Evolutionary conservation across 441 rosid genomes (phyloP).

Genomic region (Eutrema salsugineum): DNA sequence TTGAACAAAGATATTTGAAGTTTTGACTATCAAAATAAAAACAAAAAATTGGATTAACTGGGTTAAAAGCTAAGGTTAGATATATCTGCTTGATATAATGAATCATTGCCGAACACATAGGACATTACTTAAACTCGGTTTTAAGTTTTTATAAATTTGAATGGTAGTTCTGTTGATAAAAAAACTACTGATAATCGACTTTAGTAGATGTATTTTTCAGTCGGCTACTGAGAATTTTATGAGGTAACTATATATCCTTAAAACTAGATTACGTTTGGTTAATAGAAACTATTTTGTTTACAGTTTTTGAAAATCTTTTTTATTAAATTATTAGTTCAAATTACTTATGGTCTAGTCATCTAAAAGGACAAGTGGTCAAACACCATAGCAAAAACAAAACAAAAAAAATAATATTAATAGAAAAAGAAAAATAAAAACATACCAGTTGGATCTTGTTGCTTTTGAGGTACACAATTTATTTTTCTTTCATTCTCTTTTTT

Average conservation of each 20-base stretch:
- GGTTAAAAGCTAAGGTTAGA: neutral
- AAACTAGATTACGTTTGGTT: neutral
- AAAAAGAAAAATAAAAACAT: neutral
- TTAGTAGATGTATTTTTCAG: neutral
- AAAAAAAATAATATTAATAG: neutral
- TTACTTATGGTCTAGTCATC: neutral
- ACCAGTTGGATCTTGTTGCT: constrained; percentile 5
- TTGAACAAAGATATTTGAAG: too few species aligned
- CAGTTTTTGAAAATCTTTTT: neutral
- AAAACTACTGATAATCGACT: too few species aligned
- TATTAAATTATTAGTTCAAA: neutral
- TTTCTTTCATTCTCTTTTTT: neutral
- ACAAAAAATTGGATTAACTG: neutral
- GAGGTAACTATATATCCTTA: neutral
- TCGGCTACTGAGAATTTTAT: neutral
- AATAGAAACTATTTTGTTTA: neutral
- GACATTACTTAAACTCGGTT: neutral
- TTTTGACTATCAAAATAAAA: too few species aligned
- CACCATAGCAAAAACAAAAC: neutral
- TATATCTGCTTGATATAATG: neutral
- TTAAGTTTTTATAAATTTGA: neutral
- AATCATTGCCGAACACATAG: neutral
- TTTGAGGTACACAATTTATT: neutral
- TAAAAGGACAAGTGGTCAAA: constrained; percentile 3
- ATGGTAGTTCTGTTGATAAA: neutral